Evolutionary conservation across 257 asterid species (phyloP), one percentile per base, ranked within the genome.

Genomic region (Fraxinus americana): DNA sequence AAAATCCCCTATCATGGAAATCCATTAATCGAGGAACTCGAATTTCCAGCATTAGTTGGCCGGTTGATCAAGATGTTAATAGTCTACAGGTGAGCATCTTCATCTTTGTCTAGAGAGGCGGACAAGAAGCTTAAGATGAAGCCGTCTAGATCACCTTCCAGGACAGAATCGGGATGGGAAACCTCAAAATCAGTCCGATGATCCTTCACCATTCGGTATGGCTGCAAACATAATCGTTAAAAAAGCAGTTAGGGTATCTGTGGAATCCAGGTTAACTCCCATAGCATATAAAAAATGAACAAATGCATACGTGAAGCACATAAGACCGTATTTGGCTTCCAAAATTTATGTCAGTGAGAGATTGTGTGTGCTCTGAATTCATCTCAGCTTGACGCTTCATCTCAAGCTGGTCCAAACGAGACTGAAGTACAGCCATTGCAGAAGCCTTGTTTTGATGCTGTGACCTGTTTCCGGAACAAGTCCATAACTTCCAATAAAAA

Each of bases 141-240:
- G 76, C 88, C 96, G 73, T 93, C 97, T 29, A 93, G 86, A 79
- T 88, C 93, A 71, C 99, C 97, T 87, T 93, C 89, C 21, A 96
- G 94, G 23, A 93, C 98, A 29, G 92, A 88, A 76, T 96, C 97
- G 35, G 98, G 95, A 87, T 96, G 92, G 0, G 99, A 92, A 78
- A 96, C 98, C 90, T 96, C 98, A 68, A 89, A 89, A 43, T 88
- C 90, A 1, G 98, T 96, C 76, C 99, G 88, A 71, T 91, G 97
- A 88, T 96, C 98, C 90, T 93, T 96, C 74, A 93, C 99, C 99
- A 93, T 91, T 84, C 95, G 90, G 75, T 96, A 93, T 23, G 99
- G 99, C 98, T 93, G 92, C 89, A 67, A 61, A 76, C 4, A 8
- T 13, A 8, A 75, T 63, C 1, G 2, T 17, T 59, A n/a, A 27